Conservation (phyloP, 257 asterid genomes). For the Coffea eugenioides region DNA sequence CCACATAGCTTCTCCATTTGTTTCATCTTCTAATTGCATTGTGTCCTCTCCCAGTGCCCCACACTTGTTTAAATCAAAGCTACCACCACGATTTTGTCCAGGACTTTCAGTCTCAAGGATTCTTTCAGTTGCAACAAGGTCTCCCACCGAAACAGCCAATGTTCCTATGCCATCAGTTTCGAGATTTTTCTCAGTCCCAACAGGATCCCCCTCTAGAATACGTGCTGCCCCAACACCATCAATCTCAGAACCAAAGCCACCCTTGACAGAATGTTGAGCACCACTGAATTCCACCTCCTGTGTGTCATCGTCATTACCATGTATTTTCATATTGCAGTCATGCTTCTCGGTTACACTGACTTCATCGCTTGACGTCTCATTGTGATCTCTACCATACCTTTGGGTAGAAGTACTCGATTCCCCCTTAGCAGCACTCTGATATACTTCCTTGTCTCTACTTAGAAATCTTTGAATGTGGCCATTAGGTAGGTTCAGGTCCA, state of each 20-base stretch:
- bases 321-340: constrained; percentile 61
- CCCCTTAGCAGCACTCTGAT: constrained; percentile 31
- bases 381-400: constrained; percentile 33
- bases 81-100: constrained; percentile 31
- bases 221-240: constrained; percentile 51
- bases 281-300: constrained; percentile 75
- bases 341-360: constrained; percentile 78
- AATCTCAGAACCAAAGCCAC: constrained; percentile 81
- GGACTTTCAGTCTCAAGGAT: constrained; percentile 65
- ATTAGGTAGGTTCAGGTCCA: constrained; percentile 50
- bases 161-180: constrained; percentile 53
- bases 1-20: constrained; percentile 32
- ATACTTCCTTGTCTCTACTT: constrained; percentile 37
- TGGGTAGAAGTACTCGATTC: constrained; percentile 30
- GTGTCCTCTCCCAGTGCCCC: constrained; percentile 35
- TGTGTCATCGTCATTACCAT: constrained; percentile 57
- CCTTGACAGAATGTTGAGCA: constrained; percentile 39
- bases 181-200: constrained; percentile 55
- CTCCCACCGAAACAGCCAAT: constrained; percentile 36
- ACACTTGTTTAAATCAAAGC: constrained; percentile 45
- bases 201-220: constrained; percentile 40
- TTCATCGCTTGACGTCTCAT: constrained; percentile 60
- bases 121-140: constrained; percentile 56
- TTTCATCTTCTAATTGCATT: constrained; percentile 51
- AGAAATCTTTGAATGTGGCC: constrained; percentile 20